Base-by-base conservation (phyloP, 2,329 filamentous ascomycete species). In the Bisporella sp. region DNA sequence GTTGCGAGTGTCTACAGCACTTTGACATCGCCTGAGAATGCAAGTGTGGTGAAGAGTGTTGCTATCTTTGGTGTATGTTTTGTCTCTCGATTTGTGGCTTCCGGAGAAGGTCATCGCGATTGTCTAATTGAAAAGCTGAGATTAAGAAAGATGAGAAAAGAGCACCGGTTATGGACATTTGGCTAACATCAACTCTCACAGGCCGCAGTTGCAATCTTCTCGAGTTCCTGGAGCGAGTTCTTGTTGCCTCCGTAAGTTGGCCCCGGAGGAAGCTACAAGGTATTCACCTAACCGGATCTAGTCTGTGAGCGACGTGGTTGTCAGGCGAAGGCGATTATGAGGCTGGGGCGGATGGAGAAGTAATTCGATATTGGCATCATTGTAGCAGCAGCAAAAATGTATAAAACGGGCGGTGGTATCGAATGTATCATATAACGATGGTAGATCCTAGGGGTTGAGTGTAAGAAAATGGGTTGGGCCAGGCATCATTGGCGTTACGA, bases 1-100 rank as follows among this genome's bases (percentile, higher is more conserved):
- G 59, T 85, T 57, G 72, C 71, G 59, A 73, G 73, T 51, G 73
- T 78, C 57, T 87, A 85, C 68, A 74, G 77, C 54, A 73, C 79
- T 57, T 63, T 87, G 62, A 86, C 81, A 49, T 77, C 78, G 31
- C 68, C 83, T 33, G 84, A 88, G 64, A 87, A 88, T 68, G 76
- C 81, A 45, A 77, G 81, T 50, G 77, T 87, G 50, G 83, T 87
- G 53, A 77, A 80, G 61, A 86, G 83, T 64, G 70, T 87, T 58
- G 73, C 79, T 56, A 67, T 86, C 60, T 87, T 87, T 64, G 82
- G 82, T 50, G 83, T 87, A 75, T 65, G 82, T 53, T 13, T 11
- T 8, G 8, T 39, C 9, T 39, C 35, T 43, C 41, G 8, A 37
- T 37, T 37, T 8, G 35, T 9, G 35, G n/a, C 35, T 37, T 37